Evolutionary conservation across 495 filamentous ascomycete species (phyloP).

Genomic region (Lophiotrema nucula): DNA sequence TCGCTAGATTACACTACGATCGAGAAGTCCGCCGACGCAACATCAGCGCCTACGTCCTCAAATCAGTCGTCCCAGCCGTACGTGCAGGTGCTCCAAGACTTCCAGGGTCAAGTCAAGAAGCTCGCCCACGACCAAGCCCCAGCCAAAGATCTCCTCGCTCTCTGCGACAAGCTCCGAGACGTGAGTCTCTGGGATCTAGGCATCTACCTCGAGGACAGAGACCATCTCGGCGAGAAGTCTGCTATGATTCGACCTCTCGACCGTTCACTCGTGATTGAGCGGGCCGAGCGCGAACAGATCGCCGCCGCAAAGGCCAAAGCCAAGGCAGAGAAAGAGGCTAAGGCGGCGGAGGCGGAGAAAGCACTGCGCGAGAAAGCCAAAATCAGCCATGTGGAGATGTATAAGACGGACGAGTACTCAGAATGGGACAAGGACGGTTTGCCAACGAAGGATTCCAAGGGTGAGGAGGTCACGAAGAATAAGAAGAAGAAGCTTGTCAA

Average conservation of each 20-base stretch:
- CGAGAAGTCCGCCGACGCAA: too few species aligned
- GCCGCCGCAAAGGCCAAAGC: slow-evolving; percentile 59
- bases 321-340: slow-evolving; percentile 58
- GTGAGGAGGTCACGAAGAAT: slow-evolving; percentile 79
- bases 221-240: slow-evolving; percentile 60
- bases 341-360: slow-evolving; percentile 50
- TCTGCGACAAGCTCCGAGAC: slow-evolving; percentile 73
- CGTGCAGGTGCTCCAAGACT: slow-evolving; percentile 37
- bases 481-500: slow-evolving; percentile 81
- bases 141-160: slow-evolving; percentile 43
- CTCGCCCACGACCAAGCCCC: slow-evolving; percentile 35
- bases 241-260: slow-evolving; percentile 84
- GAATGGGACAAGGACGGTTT: slow-evolving; percentile 87
- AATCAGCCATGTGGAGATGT: slow-evolving; percentile 48
- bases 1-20: too few species aligned
- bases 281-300: slow-evolving; percentile 63
- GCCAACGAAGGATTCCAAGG: slow-evolving; percentile 71
- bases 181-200: slow-evolving; percentile 72
- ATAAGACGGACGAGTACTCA: slow-evolving; percentile 63
- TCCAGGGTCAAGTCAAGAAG: slow-evolving; percentile 35
- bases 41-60: slow-evolving; percentile 10
- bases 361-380: slow-evolving; percentile 70
- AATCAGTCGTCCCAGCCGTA: slow-evolving; percentile 33
- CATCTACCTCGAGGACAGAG: slow-evolving; percentile 86
- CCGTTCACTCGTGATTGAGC: slow-evolving; percentile 66